phyloP scores from a whole-genome alignment of 331 rosid genomes.

The Phaseolus coccineus region DNA sequence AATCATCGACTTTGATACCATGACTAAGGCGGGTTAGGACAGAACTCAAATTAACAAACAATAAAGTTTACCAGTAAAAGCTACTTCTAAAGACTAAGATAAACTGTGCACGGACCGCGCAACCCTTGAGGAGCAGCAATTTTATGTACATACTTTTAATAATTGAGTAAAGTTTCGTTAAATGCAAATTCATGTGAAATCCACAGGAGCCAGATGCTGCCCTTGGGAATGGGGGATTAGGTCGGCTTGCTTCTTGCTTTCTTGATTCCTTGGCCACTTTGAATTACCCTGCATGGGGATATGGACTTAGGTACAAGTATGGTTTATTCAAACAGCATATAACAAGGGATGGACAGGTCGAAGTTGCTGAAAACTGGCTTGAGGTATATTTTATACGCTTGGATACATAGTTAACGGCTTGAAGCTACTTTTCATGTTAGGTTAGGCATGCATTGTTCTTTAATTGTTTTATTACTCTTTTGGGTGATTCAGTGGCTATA shows the following conservation, averaged over 20 bases:
- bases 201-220: slow-evolving; percentile 97
- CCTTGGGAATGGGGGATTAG: slow-evolving; percentile 97
- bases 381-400: slow-evolving; percentile 64
- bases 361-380: slow-evolving; percentile 96
- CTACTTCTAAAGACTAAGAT: slow-evolving; percentile 27
- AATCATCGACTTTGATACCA: too few relatives aligned
- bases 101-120: slow-evolving; percentile 17
- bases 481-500: slow-evolving; percentile 7
- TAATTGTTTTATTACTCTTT: slow-evolving; percentile 8
- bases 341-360: slow-evolving; percentile 92
- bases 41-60: neutral
- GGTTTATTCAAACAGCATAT: slow-evolving; percentile 89
- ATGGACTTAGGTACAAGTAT: slow-evolving; percentile 95
- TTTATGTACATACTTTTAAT: slow-evolving; percentile 12
- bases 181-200: slow-evolving; percentile 35
- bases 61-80: slow-evolving; percentile 28
- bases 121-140: slow-evolving; percentile 20
- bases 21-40: too few relatives aligned
- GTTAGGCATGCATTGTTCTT: slow-evolving; percentile 28
- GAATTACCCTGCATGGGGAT: slow-evolving; percentile 98
- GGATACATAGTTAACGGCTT: neutral
- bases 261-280: slow-evolving; percentile 95
- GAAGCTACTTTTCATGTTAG: slow-evolving; percentile 34
- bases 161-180: slow-evolving; percentile 1
- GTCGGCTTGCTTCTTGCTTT: slow-evolving; percentile 97